Evolutionary conservation across 768 basidiomycete species (phyloP).

Genomic region (Kwoniella botswanensis): DNA sequence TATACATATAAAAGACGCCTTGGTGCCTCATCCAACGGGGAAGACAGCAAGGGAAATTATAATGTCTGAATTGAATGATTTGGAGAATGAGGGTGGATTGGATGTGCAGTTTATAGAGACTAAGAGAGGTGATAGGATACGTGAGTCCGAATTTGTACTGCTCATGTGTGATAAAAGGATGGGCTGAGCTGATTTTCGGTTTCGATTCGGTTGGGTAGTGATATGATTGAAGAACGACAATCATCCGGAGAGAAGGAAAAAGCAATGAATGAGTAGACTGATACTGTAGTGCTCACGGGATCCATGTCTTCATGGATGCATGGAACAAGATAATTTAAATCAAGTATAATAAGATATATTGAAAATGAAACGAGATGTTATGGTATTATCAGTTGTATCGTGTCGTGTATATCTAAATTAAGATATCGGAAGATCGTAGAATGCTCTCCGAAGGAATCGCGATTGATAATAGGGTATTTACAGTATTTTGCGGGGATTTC

Average conservation of each 20-base stretch:
- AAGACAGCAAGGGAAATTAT: constrained; percentile 70
- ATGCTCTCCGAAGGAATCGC: too few species aligned
- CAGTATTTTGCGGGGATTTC: too few species aligned
- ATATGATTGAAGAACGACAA: background rate
- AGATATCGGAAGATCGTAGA: too few species aligned
- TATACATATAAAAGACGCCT: constrained; percentile 83
- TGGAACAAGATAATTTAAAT: background rate
- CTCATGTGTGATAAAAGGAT: background rate
- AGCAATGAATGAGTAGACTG: too few species aligned
- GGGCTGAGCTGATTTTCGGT: background rate
- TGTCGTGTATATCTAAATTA: too few species aligned
- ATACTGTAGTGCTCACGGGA: too few species aligned
- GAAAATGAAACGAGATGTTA: background rate
- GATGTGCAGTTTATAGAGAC: constrained; percentile 74
- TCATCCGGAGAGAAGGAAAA: too few species aligned
- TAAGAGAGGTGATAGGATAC: constrained; percentile 79
- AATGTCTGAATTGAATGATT: constrained; percentile 69
- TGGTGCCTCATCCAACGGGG: constrained; percentile 60
- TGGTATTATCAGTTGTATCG: too few species aligned
- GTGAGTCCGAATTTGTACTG: constrained; percentile 62
- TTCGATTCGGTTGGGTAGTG: background rate
- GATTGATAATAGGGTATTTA: too few species aligned
- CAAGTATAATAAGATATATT: background rate
- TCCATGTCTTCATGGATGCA: too few species aligned
- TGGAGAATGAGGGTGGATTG: constrained; percentile 68